Evolutionary conservation across 345 rosid genomes (phyloP).

Genomic region (Melastoma malabathricum): DNA sequence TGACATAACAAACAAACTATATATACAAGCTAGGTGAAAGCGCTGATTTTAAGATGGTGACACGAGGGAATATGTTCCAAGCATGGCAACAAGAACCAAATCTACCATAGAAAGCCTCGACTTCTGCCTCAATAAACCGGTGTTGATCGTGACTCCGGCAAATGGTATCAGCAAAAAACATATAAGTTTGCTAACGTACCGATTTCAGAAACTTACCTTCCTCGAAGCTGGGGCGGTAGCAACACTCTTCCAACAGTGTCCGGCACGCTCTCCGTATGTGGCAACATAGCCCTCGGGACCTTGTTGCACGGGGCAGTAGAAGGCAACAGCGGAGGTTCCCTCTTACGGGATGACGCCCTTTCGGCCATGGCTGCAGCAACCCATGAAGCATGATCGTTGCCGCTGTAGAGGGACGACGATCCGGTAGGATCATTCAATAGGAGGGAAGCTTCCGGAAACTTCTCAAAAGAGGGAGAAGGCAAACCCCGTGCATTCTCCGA

Average conservation of each 20-base stretch:
- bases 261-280: slow-evolving; percentile 34
- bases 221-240: slow-evolving; percentile 79
- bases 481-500: slow-evolving; percentile 10
- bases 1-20: too few relatives aligned
- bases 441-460: slow-evolving; percentile 76
- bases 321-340: slow-evolving; percentile 30
- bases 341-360: slow-evolving; percentile 51
- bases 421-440: slow-evolving; percentile 45
- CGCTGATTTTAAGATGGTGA: too few relatives aligned
- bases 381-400: slow-evolving; percentile 53
- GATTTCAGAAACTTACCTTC: slow-evolving; percentile 38
- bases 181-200: not conserved
- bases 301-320: slow-evolving; percentile 36
- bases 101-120: too few relatives aligned
- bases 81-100: too few relatives aligned
- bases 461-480: slow-evolving; percentile 15
- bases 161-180: too few relatives aligned
- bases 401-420: slow-evolving; percentile 11
- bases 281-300: slow-evolving; percentile 46
- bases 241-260: slow-evolving; percentile 52
- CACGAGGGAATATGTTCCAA: too few relatives aligned
- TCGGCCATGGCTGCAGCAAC: slow-evolving; percentile 71
- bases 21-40: too few relatives aligned
- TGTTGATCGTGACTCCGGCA: too few relatives aligned
- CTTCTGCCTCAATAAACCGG: too few relatives aligned